A percentile compares a stretch with the other conserved stretches of the same genome.
phyloP scores from a whole-genome alignment of 257 asterid species.

The Primulina huaijiensis region DNA sequence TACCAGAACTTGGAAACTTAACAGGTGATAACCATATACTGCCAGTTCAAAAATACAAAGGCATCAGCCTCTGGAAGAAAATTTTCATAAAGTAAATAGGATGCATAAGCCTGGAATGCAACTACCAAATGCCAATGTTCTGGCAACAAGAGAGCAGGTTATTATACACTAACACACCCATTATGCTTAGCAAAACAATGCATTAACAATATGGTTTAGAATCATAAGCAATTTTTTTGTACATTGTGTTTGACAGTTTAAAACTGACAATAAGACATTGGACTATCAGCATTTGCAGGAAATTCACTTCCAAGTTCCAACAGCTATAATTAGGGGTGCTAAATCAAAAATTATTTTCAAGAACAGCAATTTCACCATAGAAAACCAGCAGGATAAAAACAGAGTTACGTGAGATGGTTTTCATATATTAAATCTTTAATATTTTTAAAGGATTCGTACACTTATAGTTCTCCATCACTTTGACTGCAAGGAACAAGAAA shows the following conservation, averaged over 20 bases:
- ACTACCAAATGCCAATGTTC: background rate
- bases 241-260: background rate
- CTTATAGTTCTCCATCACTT: background rate
- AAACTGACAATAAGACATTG: background rate
- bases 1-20: background rate
- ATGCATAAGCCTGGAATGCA: background rate
- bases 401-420: conserved; percentile 1
- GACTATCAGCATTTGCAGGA: background rate
- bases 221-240: background rate
- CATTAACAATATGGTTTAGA: background rate
- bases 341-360: background rate
- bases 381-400: background rate
- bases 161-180: background rate
- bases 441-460: background rate
- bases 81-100: background rate
- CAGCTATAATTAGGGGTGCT: background rate
- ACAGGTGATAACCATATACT: background rate
- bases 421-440: too few species aligned
- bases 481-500: background rate
- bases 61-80: background rate
- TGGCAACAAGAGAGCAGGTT: background rate
- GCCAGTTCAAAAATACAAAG: background rate
- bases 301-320: background rate
- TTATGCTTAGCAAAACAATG: background rate
- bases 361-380: background rate